Conservation (phyloP, 2,329 filamentous ascomycete genomes). For the Colletotrichum cuscutae region DNA sequence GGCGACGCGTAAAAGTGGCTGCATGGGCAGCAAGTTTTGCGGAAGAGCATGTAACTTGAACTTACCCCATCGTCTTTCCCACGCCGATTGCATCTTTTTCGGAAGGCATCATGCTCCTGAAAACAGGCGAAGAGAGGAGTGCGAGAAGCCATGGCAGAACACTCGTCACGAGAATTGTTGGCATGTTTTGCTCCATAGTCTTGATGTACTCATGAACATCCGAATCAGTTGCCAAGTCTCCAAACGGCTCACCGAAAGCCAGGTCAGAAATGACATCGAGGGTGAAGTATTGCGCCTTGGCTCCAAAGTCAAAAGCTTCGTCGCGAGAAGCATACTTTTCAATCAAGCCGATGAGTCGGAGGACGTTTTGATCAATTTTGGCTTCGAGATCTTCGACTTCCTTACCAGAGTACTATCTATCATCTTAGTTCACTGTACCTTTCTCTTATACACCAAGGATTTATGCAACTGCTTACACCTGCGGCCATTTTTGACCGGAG, state of each 20-base stretch:
- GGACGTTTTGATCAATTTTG: slow-evolving; percentile 59
- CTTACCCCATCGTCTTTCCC: slow-evolving; percentile 57
- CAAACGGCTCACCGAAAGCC: slow-evolving; percentile 60
- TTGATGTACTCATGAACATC: slow-evolving; percentile 60
- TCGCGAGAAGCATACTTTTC: slow-evolving; percentile 51
- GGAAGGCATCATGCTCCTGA: slow-evolving; percentile 53
- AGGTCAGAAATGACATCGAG: slow-evolving; percentile 64
- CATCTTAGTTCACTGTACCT: background rate
- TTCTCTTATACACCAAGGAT: background rate
- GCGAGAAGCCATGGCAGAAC: slow-evolving; percentile 53
- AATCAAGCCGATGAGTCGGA: slow-evolving; percentile 55
- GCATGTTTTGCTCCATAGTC: slow-evolving; percentile 54
- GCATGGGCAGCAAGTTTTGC: no score
- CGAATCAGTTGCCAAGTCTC: slow-evolving; percentile 55
- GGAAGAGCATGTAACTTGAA: slow-evolving; percentile 40
- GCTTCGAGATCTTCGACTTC: slow-evolving; percentile 61
- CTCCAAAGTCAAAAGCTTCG: slow-evolving; percentile 58
- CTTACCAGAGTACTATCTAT: slow-evolving; percentile 57
- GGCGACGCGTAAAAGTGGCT: background rate
- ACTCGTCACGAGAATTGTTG: slow-evolving; percentile 55
- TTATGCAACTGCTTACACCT: slow-evolving; percentile 48
- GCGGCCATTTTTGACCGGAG: slow-evolving; percentile 60
- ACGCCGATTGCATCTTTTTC: slow-evolving; percentile 50
- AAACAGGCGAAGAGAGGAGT: slow-evolving; percentile 50
- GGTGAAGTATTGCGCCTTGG: slow-evolving; percentile 61